Base-by-base conservation (phyloP, 192 early-diverging fungal genomes). In the Helicostylum pulchrum region DNA sequence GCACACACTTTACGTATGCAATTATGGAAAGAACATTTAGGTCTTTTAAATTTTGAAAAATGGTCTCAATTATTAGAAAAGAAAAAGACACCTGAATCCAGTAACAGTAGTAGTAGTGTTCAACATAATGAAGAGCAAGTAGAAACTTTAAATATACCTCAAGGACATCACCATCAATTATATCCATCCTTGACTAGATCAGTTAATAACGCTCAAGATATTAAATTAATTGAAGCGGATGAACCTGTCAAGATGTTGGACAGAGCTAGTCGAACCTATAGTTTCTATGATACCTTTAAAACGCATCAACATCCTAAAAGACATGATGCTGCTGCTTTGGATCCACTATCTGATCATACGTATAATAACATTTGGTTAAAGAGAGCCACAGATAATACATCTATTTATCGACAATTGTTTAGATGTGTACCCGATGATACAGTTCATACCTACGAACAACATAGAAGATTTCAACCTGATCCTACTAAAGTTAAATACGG, bases 11-110 rank as follows among this genome's bases (percentile, higher is more conserved):
- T 95, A 36, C 86, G 93, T 2, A 73, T 83, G 47, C 82, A 89
- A 45, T 60, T 95, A 23, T 94, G 90, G 75, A 88, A 89, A 58
- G 91, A 95, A 69, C 93, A 95, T 70, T 70, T 90, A 21, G 93
- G 93, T 10, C 55, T 93, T 1, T 59, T 90, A 19, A 68, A 80
- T 11, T 65, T 79, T 23, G 64, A 73, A 1, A 70, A 78, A 10
- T 78, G 78, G 64, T 73, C 79, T 21, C 52, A 43, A 2, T 31
- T 67, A 51, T 43, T 58, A 17, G 14, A 59, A 12, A 14, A n/a
- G 1, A 52, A 65, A 8, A 12, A 19, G 4, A 53, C 20, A 30
- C 17, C 4, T 10, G 31, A 42, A 23, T 42, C 26, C 34, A 52
- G 34, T 4, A 46, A 26, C 36, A 17, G 32, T 7, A 14, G 7